Base-by-base conservation (phyloP, 371 early-diverging fungal genomes). In the Mucor velutinosus region DNA sequence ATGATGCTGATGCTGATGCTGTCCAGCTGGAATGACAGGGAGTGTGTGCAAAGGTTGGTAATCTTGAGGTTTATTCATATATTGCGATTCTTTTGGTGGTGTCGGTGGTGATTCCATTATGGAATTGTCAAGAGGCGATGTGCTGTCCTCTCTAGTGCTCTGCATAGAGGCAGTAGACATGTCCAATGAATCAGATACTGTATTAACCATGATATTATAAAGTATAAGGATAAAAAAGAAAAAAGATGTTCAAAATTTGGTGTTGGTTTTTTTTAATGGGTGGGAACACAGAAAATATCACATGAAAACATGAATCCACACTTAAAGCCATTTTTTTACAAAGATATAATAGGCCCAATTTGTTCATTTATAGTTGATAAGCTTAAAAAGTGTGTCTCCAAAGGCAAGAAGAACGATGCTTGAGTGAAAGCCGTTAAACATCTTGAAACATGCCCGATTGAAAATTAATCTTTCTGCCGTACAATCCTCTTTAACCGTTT, bases 91-190 rank as follows among this genome's bases (percentile, higher is more conserved):
- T 32, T 57, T 57, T 21, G 19, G 37, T 11, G 61, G 69, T n/a
- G 58, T 19, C 15, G 65, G 60, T 30, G 60, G 53, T 23, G 67
- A 47, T 32, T 67, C 57, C 25, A 47, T 58, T 12, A 43, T 32
- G 15, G 37, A 58, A 19, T 55, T 30, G 11, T 39, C 39, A 11
- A 57, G 30, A 29, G 61, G 15, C 14, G 53, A 39, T 60, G 41
- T 41, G 3, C 30, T 29, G 17, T 58, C 7, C 25, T 58, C 51
- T 23, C 32, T 30, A 7, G 43, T 51, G 25, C 71, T 64, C 45
- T 75, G 53, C n/a, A 78, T 25, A 0, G 79, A 78, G 4, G 79
- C 79, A 2, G 74, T 66, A 23, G 79, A 78, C 79, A 78, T 78
- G 60, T 76, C 76, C 27, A 78, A 56, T 29, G 78, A 68, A 32